A percentile compares a stretch with the other conserved stretches of the same genome.
These are phyloP conservation scores for Penicillium taxi DNA, from an alignment of 495 filamentous ascomycete genomes.

Conservation along the genomic window DNA sequence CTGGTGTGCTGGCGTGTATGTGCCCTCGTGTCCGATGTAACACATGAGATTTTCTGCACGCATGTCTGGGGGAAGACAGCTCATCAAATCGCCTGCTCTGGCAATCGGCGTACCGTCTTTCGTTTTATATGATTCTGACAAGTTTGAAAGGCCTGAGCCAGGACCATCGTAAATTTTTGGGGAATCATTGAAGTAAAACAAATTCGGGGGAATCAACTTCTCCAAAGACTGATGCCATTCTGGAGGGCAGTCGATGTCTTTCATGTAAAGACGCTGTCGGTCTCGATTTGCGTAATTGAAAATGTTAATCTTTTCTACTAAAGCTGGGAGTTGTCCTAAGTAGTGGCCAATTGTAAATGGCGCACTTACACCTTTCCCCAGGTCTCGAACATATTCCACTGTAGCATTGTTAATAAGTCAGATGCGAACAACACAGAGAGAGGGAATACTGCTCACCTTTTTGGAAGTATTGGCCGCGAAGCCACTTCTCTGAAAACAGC, in stretches of 20 bases:
- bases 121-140: slow-evolving; percentile 1
- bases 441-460: slow-evolving; percentile 49
- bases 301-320: slow-evolving; percentile 65
- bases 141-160: slow-evolving; percentile 6
- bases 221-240: slow-evolving; percentile 75
- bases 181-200: slow-evolving; percentile 83
- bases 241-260: slow-evolving; percentile 87
- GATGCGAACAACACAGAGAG: slow-evolving; percentile 1
- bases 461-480: slow-evolving; percentile 60
- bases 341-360: slow-evolving; percentile 83
- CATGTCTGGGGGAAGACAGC: slow-evolving; percentile 75
- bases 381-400: slow-evolving; percentile 67
- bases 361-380: slow-evolving; percentile 58
- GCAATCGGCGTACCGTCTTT: slow-evolving; percentile 32
- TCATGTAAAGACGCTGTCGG: slow-evolving; percentile 82
- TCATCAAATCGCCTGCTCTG: slow-evolving; percentile 84
- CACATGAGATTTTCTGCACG: slow-evolving; percentile 96
- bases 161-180: slow-evolving; percentile 47
- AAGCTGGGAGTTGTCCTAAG: slow-evolving; percentile 66
- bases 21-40: slow-evolving; percentile 95
- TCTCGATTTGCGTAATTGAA: slow-evolving; percentile 59
- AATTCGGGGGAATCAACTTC: slow-evolving; percentile 61
- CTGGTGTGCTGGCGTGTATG: slow-evolving; percentile 89
- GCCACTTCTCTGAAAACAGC: slow-evolving; percentile 74
- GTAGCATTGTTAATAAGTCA: slow-evolving; percentile 7